Evolutionary conservation across 495 filamentous ascomycete genomes (phyloP), one percentile per base, ranked within the genome.

Genomic region (Staphylotrichum longicolle): DNA sequence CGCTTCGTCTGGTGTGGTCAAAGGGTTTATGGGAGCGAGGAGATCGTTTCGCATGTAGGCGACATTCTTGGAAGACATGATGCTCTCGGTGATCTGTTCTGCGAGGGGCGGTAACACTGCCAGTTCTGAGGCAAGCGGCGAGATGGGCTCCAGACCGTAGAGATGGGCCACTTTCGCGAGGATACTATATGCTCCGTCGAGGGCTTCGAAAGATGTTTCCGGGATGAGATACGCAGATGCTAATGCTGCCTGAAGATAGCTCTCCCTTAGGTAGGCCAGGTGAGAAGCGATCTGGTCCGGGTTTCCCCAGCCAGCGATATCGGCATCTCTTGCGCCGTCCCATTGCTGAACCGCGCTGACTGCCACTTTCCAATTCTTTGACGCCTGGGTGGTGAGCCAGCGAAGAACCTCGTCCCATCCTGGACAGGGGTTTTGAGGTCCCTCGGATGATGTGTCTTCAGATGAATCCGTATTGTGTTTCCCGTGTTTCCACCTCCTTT

Each of bases 351-450:
- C 80, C 9, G 84, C 86, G 54, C 74, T 78, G 4, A 88, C 82
- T 35, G 85, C 85, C 57, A 80, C 75, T 44, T 69, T 75, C 75
- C 77, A 81, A 8, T 85, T 85, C 35, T 81, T 85, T 6, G 82
- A 80, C 7, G 91, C 78, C 49, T 79, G 75, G 2, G 54, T 54
- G 4, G 65, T 75, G n/a, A 96, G 76, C 92, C 92, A 96, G 61
- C 86, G 78, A 59, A 93, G 89, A 10, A 93, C 85, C 61, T 83
- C 79, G 60, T 91, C 83, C 91, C 91, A 96, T n/a, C 81, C 89
- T 6, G 75, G 74, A 54, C 73, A 81, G 37, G 71, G 60, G 32
- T 27, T 39, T 1, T 57, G 64, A 44, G 69, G 41, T 47, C 14
- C 62, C 6, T 69, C 64, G 8, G 42, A 35, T 10, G n/a, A 11